Evolutionary conservation across 148 eudicot genomes (phyloP).

Genomic region (Gaultheria prostrata): DNA sequence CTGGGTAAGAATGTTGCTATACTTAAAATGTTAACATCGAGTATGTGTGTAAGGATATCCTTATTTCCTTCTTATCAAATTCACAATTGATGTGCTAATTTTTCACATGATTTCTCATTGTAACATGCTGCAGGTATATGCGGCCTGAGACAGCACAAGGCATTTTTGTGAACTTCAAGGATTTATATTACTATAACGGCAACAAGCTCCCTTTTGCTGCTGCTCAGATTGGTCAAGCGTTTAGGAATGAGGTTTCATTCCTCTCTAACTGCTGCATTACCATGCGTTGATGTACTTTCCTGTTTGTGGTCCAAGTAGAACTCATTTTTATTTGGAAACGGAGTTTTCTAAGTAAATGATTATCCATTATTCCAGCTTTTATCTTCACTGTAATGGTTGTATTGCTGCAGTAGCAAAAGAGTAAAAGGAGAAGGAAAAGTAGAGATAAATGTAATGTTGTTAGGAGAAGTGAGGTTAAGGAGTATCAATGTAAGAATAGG

Average conservation of each 20-base stretch:
- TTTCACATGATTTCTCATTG: not conserved
- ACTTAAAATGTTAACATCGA: not conserved
- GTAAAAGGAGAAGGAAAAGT: not conserved
- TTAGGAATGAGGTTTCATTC: constrained; percentile 74
- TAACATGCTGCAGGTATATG: constrained; percentile 59
- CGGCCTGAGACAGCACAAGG: constrained; percentile 98
- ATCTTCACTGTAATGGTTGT: not conserved
- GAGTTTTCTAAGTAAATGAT: not conserved
- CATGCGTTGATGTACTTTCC: not conserved
- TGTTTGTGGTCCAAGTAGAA: not conserved
- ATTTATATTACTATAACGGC: constrained; percentile 89
- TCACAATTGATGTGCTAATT: not conserved
- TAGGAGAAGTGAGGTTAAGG: not conserved
- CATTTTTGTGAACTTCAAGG: constrained; percentile 95
- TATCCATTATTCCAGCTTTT: not conserved
- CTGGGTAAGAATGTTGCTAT: constrained; percentile 51
- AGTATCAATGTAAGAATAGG: not conserved
- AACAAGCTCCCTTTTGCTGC: constrained; percentile 97
- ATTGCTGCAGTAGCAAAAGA: not conserved
- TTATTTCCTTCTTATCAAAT: not conserved
- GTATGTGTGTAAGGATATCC: not conserved
- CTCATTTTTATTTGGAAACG: not conserved
- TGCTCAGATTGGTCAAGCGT: constrained; percentile 97
- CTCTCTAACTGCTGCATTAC: constrained; percentile 2
- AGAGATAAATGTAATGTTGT: not conserved